Conservation (phyloP, 768 basidiomycete species). For the Inosperma sp. region DNA sequence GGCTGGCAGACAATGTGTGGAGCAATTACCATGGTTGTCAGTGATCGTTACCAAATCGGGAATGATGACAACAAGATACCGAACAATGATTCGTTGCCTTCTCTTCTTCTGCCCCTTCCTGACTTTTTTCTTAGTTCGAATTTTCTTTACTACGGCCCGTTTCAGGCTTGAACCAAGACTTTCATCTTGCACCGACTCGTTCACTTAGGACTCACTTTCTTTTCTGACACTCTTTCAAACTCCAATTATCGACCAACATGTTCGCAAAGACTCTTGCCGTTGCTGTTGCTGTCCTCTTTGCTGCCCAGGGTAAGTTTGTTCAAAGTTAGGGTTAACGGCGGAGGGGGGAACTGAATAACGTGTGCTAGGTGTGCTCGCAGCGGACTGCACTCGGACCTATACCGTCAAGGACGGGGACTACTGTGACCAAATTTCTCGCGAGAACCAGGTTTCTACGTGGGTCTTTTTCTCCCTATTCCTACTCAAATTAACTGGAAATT, state of each 20-base stretch:
- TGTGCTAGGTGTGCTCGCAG: constrained; percentile 14
- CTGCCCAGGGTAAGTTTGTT: constrained; percentile 5
- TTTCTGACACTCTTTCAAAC: not conserved
- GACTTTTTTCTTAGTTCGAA: too few species aligned
- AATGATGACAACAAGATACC: too few species aligned
- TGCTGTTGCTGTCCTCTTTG: constrained; percentile 1
- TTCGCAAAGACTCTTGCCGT: constrained; percentile 3
- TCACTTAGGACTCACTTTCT: too few species aligned
- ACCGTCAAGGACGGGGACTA: constrained; percentile 49
- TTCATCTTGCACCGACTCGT: too few species aligned
- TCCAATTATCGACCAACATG: not conserved
- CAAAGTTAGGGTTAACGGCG: not conserved
- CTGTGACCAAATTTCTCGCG: constrained; percentile 51
- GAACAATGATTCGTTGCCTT: too few species aligned
- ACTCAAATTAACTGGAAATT: not conserved
- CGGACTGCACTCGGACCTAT: constrained; percentile 46
- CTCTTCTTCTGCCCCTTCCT: too few species aligned
- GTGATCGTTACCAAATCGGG: too few species aligned
- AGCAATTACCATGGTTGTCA: too few species aligned
- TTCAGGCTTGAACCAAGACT: too few species aligned
- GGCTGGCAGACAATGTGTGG: too few species aligned
- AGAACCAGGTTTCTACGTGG: constrained; percentile 45
- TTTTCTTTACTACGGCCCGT: too few species aligned
- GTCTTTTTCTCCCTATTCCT: not conserved
- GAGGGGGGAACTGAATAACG: not conserved